Evolutionary conservation across 202 grass and related monocot species (phyloP).

Genomic region (Thinopyrum obtusiflorum): DNA sequence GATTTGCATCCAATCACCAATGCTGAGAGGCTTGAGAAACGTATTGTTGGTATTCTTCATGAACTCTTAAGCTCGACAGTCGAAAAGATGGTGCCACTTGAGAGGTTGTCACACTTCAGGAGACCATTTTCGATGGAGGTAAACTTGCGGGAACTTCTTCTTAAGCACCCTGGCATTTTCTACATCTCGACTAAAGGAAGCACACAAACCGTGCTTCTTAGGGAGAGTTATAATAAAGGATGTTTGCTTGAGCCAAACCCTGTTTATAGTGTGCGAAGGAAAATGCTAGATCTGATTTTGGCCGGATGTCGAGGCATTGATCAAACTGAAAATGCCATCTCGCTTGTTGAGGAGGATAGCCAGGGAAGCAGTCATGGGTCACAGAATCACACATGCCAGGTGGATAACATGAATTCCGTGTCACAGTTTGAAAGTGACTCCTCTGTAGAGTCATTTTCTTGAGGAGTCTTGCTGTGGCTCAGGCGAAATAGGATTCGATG

Average conservation of each 20-base stretch:
- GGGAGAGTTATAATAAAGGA: conserved; percentile 59
- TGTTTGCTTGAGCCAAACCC: conserved; percentile 47
- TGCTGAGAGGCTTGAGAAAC: conserved; percentile 44
- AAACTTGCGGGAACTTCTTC: conserved; percentile 59
- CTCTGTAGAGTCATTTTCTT: not conserved
- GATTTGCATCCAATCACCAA: conserved; percentile 31
- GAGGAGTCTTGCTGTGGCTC: not conserved
- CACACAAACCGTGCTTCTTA: conserved; percentile 48
- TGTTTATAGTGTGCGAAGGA: conserved; percentile 44
- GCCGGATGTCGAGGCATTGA: conserved; percentile 38
- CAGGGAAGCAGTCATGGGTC: conserved; percentile 11
- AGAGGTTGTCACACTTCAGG: conserved; percentile 55
- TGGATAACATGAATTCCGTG: not conserved
- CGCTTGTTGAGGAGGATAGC: not conserved
- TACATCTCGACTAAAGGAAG: conserved; percentile 73
- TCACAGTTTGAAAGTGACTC: conserved; percentile 9
- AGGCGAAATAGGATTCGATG: not conserved
- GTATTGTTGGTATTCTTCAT: conserved; percentile 64
- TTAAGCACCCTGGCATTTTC: conserved; percentile 70
- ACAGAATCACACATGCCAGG: not conserved
- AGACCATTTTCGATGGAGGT: conserved; percentile 54
- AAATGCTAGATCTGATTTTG: conserved; percentile 57
- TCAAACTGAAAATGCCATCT: not conserved
- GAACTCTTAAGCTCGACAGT: conserved; percentile 50
- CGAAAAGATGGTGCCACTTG: conserved; percentile 55